Conservation (phyloP, 805 yeast genomes). For the Starmerella potacharoeniae region DNA sequence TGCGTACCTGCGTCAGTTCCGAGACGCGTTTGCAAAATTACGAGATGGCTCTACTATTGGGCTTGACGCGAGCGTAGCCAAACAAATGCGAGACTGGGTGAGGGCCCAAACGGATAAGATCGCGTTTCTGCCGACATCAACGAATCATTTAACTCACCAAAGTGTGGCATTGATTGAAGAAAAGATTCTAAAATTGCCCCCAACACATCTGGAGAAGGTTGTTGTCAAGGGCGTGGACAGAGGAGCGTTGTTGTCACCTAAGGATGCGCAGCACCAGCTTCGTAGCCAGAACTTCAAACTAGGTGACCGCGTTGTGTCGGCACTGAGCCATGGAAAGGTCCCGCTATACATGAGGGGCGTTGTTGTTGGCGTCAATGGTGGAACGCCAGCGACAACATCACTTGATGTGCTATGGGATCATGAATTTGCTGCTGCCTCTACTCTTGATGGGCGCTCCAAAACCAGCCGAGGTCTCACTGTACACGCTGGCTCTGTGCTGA, state of each 20-base stretch:
- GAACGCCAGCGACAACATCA: constrained; percentile 33
- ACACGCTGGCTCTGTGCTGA: constrained; percentile 71
- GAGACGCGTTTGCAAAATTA: constrained; percentile 28
- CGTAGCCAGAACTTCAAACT: constrained; percentile 65
- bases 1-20: constrained; percentile 52
- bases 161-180: constrained; percentile 59
- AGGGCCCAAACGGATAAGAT: constrained; percentile 36
- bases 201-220: constrained; percentile 34
- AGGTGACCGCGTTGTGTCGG: constrained; percentile 84
- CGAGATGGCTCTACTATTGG: background rate
- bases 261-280: constrained; percentile 57
- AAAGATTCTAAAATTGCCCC: constrained; percentile 18
- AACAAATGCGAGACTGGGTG: constrained; percentile 35
- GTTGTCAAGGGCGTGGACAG: constrained; percentile 71
- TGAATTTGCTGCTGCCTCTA: constrained; percentile 72
- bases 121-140: constrained; percentile 57
- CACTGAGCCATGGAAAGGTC: constrained; percentile 78
- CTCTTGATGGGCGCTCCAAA: constrained; percentile 61
- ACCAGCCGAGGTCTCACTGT: constrained; percentile 76
- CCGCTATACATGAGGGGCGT: constrained; percentile 84
- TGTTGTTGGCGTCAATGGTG: constrained; percentile 52
- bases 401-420: constrained; percentile 76
- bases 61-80: constrained; percentile 22
- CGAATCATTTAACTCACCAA: constrained; percentile 62
- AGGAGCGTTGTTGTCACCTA: constrained; percentile 68